Evolutionary conservation across 2,329 filamentous ascomycete genomes (phyloP), one percentile per base, ranked within the genome.

Genomic region (Fusarium dlaminii): DNA sequence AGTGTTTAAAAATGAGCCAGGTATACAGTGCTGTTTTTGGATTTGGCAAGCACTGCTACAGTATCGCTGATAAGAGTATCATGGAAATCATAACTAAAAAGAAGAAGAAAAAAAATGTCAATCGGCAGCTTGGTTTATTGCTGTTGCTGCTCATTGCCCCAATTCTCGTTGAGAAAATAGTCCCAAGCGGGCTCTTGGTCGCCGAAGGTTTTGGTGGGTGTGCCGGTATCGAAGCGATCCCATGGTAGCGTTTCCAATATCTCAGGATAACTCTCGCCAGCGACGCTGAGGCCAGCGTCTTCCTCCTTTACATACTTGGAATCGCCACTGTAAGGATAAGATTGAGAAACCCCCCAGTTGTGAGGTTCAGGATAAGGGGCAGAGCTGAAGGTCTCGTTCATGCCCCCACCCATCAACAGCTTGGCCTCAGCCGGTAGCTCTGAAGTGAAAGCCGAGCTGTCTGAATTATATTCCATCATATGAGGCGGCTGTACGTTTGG

Each of bases 391-490:
- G 57, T 57, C 17, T 63, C 61, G 24, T 45, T 63, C 39, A 74
- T 54, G 15, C 68, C 72, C 20, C 39, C 68, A 24, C 73, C 76
- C 46, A 76, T 74, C 18, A 87, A 78, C 83, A 84, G 83, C 73
- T 82, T 85, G 5, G 83, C 81, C 55, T 87, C 85, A 4, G 82
- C 72, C 0, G 85, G 81, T 12, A 87, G 73, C 66, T 86, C 82
- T 0, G 83, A 75, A 1, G 85, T 86, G 58, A 87, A 87, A 2
- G 77, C 78, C 2, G 84, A 85, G 2, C 71, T 69, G 6, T 73
- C 72, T 2, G 79, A 63, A 42, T 72, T 62, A 51, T 74, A 64
- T 27, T 75, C 68, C 66, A 65, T 68, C 72, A 56, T 79, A 5
- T 75, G 73, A 48, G 77, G 76, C n/a, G 63, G 56, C 18, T 61